Percentiles rank a stretch among this genome's conserved stretches.
phyloP scores from a whole-genome alignment of 768 basidiomycete genomes.

The Trametes meyenii region DNA sequence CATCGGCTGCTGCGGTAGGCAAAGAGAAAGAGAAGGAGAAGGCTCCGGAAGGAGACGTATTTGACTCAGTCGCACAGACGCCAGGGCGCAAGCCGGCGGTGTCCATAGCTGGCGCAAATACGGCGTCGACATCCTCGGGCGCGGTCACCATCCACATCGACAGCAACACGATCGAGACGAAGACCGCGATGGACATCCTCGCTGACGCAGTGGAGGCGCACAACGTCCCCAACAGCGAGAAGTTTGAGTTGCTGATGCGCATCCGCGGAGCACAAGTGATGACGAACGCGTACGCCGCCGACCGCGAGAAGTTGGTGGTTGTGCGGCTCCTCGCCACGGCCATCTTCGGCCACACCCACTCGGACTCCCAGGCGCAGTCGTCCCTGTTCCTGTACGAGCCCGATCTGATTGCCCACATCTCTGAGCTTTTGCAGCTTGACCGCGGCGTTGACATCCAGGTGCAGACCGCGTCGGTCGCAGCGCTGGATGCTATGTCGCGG shows the following conservation, averaged over 20 bases:
- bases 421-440: conserved; percentile 86
- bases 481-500: conserved; percentile 88
- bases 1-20: conserved; percentile 20
- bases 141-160: conserved; percentile 66
- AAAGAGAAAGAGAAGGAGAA: conserved; percentile 43
- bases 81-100: conserved; percentile 50
- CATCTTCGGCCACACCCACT: conserved; percentile 86
- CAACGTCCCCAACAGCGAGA: conserved; percentile 76
- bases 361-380: conserved; percentile 76
- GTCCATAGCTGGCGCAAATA: conserved; percentile 33
- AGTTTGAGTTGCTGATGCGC: conserved; percentile 85
- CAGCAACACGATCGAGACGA: conserved; percentile 59
- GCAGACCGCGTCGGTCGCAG: conserved; percentile 83
- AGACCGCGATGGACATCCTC: conserved; percentile 75
- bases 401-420: conserved; percentile 85
- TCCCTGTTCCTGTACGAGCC: conserved; percentile 94
- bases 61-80: conserved; percentile 42
- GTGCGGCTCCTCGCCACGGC: conserved; percentile 86
- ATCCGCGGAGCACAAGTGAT: conserved; percentile 81
- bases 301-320: conserved; percentile 79
- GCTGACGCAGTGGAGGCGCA: conserved; percentile 70
- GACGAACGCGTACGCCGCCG: conserved; percentile 54
- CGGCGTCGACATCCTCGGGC: conserved; percentile 41
- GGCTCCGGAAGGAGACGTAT: conserved; percentile 49
- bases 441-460: conserved; percentile 68